Evolutionary conservation across 768 basidiomycete species (phyloP).

Genomic region (Dioszegia crocea): DNA sequence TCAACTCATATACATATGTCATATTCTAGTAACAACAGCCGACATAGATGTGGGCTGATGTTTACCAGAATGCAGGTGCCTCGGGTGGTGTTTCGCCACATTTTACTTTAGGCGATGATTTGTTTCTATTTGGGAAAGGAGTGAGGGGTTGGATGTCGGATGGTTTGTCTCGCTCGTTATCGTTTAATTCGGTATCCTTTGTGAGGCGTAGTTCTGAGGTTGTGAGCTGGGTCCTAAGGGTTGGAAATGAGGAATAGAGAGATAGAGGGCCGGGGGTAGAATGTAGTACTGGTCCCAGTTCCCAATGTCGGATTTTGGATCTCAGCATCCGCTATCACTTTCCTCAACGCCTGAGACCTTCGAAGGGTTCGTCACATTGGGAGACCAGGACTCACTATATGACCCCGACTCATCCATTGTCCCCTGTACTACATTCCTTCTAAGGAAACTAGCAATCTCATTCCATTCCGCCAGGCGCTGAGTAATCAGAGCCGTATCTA

Average conservation of each 20-base stretch:
- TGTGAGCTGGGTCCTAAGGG: too few species aligned
- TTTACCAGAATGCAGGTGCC: constrained; percentile 4
- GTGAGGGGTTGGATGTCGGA: constrained; percentile 50
- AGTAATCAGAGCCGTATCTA: constrained; percentile 19
- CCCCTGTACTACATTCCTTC: constrained; percentile 83
- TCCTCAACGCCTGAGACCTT: neutral
- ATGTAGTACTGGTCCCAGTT: too few species aligned
- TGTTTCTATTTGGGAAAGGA: constrained; percentile 46
- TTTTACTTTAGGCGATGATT: constrained; percentile 9
- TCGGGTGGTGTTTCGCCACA: constrained; percentile 11
- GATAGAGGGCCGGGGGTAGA: too few species aligned
- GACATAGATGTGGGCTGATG: too few species aligned
- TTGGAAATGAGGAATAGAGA: too few species aligned
- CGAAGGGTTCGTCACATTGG: too few species aligned
- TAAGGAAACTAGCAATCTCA: constrained; percentile 70
- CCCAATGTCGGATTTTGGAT: too few species aligned
- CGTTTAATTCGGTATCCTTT: constrained; percentile 77
- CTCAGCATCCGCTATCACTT: neutral
- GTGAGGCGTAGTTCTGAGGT: constrained; percentile 65
- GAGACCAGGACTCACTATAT: constrained; percentile 57
- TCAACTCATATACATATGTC: neutral
- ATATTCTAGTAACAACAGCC: too few species aligned
- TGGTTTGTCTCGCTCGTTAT: constrained; percentile 72
- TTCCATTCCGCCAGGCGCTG: constrained; percentile 54
- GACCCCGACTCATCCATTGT: constrained; percentile 53